A percentile compares a stretch with the other conserved stretches of the same genome.
Evolutionary conservation across 192 early-diverging fungal species (phyloP).

Genomic region (Gaertneriomyces semiglobifer): DNA sequence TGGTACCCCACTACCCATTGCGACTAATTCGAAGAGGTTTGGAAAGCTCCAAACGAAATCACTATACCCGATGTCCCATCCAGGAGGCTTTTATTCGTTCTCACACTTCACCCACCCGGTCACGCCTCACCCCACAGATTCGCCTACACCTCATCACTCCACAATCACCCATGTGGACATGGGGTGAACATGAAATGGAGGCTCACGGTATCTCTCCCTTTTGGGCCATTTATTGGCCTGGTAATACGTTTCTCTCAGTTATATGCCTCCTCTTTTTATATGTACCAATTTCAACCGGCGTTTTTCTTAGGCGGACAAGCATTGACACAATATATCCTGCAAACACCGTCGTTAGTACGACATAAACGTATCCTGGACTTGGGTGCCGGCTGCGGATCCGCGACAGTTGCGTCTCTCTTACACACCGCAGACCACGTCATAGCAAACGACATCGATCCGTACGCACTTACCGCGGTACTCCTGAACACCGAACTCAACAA

Average conservation of each 20-base stretch:
- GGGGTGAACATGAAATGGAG: constrained; percentile 8
- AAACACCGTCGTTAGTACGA: not conserved
- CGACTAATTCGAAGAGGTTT: too few relatives aligned
- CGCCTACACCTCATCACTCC: constrained; percentile 6
- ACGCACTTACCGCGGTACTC: not conserved
- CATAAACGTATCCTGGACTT: not conserved
- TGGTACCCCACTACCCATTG: too few relatives aligned
- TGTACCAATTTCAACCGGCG: not conserved
- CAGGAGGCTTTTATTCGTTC: not conserved
- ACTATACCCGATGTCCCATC: too few relatives aligned
- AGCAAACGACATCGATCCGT: constrained; percentile 10
- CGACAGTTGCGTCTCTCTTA: not conserved
- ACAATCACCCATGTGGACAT: constrained; percentile 1
- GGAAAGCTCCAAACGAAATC: too few relatives aligned
- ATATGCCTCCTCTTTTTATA: too few relatives aligned
- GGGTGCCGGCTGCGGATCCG: constrained; percentile 2
- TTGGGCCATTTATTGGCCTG: constrained; percentile 10
- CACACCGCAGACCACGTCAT: not conserved
- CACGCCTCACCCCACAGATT: not conserved
- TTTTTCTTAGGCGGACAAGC: constrained; percentile 6
- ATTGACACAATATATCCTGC: constrained; percentile 1
- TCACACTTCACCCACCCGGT: not conserved
- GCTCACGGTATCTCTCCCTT: not conserved
- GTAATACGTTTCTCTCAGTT: not conserved
- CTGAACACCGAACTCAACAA: not conserved